Base-by-base conservation (phyloP, 495 filamentous ascomycete genomes). In the Podospora pseudopauciseta region DNA sequence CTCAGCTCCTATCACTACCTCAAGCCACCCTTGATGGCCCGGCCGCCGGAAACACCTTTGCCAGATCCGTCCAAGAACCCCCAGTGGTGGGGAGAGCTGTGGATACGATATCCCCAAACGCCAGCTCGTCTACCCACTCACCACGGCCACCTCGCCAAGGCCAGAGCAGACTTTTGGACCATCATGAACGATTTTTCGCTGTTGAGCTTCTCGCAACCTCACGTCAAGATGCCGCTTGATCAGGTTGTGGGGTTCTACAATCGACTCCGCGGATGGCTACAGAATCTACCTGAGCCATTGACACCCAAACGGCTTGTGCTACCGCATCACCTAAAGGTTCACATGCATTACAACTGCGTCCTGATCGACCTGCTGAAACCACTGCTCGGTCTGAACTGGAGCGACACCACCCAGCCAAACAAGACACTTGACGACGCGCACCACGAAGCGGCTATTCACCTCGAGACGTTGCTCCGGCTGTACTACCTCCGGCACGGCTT, bases 401-500 rank as follows among this genome's bases (percentile, higher is more conserved):
- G 5, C 62, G 70, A 71, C 20, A 60, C 20, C 26, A 54, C 13
- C 11, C 64, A 23, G 6, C 44, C 67, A 15, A 9, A 23, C 19
- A 66, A 63, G 28, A 66, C 68, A 23, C 70, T 73, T 5, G 73
- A 66, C 61, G 68, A 67, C 61, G 67, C 70, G 2, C 71, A 73
- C 60, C 15, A 54, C 11, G 67, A 81, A 57, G 75, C 78, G 2
- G 65, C 71, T 13, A 68, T 71, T 23, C 71, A 72, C 5, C 68
- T 76, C 2, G 79, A 80, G 66, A 81, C 80, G 1, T 60, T 78
- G 7, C 27, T 80, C 3, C 78, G 79, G 1, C 70, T 81, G 0
- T 80, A 81, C 65, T 81, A 81, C 64, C 76, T 80, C 2, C 77
- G 79, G 9, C 80, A 80, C 60, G 77, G 79, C 11, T 81, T 74